These are phyloP conservation scores for Striga hermonthica DNA, from an alignment of 305 asterid genomes.

Conservation along the genomic window DNA sequence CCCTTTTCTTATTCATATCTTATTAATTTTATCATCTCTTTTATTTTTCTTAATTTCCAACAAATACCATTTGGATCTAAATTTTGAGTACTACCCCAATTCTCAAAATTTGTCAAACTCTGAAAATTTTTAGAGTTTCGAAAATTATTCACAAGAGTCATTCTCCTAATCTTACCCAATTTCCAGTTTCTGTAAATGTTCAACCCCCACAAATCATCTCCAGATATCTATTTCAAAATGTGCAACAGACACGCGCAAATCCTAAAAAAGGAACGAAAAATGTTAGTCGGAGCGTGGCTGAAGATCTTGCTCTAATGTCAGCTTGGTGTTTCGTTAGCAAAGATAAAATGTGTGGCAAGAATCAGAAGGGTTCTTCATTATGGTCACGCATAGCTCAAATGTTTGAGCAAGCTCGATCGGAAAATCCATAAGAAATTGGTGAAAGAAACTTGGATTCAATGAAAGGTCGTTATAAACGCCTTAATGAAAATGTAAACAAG, in stretches of 20 bases:
- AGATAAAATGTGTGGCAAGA: neutral
- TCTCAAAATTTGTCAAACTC: too few relatives aligned
- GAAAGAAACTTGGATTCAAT: neutral
- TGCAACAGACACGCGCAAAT: neutral
- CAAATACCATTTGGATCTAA: too few relatives aligned
- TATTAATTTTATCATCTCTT: too few relatives aligned
- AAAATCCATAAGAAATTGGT: too few relatives aligned
- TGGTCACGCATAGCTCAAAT: neutral
- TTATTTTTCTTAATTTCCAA: too few relatives aligned
- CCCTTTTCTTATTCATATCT: too few relatives aligned
- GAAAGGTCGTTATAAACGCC: neutral
- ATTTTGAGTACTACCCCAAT: too few relatives aligned
- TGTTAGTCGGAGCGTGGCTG: neutral
- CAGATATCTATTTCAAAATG: neutral
- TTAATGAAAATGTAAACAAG: constrained; percentile 4
- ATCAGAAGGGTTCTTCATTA: neutral
- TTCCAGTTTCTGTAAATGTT: too few relatives aligned
- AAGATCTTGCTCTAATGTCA: neutral
- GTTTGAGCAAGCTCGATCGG: neutral
- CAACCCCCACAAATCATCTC: too few relatives aligned
- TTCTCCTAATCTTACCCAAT: too few relatives aligned
- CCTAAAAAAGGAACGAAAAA: neutral
- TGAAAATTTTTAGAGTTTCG: too few relatives aligned
- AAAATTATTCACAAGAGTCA: too few relatives aligned
- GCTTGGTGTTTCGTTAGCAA: neutral